phyloP scores from a whole-genome alignment of 495 filamentous ascomycete genomes.

The Penicillium odoratum region DNA sequence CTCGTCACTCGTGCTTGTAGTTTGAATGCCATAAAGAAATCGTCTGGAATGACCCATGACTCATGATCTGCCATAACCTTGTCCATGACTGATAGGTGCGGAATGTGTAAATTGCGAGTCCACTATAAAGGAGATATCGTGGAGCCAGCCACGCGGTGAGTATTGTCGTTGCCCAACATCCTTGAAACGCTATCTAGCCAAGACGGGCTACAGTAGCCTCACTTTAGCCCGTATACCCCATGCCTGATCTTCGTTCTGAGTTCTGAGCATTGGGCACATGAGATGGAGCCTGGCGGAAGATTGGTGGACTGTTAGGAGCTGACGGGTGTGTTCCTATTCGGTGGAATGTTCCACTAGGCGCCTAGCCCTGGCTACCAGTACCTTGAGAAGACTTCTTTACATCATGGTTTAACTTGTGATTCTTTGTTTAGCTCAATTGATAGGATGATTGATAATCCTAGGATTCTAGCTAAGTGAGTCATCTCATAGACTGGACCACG shows the following conservation, averaged over 20 bases:
- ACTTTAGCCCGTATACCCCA: slow-evolving; percentile 18
- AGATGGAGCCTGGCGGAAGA: neutral
- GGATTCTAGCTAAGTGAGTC: neutral
- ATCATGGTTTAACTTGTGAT: neutral
- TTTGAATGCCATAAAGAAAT: neutral
- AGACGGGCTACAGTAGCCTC: slow-evolving; percentile 20
- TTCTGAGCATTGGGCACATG: slow-evolving; percentile 20
- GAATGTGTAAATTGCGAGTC: neutral
- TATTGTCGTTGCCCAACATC: slow-evolving; percentile 22
- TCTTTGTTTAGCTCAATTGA: neutral
- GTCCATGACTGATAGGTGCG: neutral
- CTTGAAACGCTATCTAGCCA: slow-evolving; percentile 12
- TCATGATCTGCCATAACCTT: neutral
- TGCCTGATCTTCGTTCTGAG: slow-evolving; percentile 21
- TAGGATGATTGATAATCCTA: neutral
- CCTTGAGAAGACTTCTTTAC: neutral
- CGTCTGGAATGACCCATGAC: slow-evolving; percentile 1
- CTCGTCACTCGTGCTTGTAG: neutral
- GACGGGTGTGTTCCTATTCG: slow-evolving; percentile 11
- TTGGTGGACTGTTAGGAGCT: slow-evolving; percentile 4
- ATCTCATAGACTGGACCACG: neutral
- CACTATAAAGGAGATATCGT: slow-evolving; percentile 1
- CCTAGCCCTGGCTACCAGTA: neutral
- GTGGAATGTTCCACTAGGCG: slow-evolving; percentile 7
- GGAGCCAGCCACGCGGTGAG: slow-evolving; percentile 8